Evolutionary conservation across 1,139 yeast species (phyloP).

Genomic region (Hemisphaericaspora lyxosophila): DNA sequence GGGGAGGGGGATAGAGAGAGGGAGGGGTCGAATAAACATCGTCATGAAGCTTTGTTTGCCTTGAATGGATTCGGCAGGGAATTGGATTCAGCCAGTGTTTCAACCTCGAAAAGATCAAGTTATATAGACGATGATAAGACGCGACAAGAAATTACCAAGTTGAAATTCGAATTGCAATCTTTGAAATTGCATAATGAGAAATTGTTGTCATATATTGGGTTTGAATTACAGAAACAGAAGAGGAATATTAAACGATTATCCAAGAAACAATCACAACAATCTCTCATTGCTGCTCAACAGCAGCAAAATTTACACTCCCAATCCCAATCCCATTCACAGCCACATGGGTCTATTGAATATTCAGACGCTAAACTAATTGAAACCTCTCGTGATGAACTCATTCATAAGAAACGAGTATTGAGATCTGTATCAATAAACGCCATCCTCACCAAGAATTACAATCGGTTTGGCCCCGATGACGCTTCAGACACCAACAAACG

Average conservation of each 20-base stretch:
- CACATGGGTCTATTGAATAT: constrained; percentile 42
- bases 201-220: constrained; percentile 56
- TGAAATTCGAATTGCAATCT: constrained; percentile 55
- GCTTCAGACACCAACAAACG: background rate
- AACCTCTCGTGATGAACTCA: constrained; percentile 40
- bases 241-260: constrained; percentile 42
- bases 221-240: constrained; percentile 52
- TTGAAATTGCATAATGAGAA: constrained; percentile 57
- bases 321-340: background rate
- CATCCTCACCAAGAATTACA: constrained; percentile 32
- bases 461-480: constrained; percentile 7
- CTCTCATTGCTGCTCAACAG: constrained; percentile 4
- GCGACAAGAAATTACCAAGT: constrained; percentile 51
- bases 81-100: constrained; percentile 9
- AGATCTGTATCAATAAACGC: constrained; percentile 48
- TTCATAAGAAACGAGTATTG: constrained; percentile 45
- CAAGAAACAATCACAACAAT: constrained; percentile 32
- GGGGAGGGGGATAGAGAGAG: constrained; percentile 8
- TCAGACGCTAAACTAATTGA: constrained; percentile 56
- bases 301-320: constrained; percentile 8
- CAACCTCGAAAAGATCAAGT: constrained; percentile 41
- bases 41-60: constrained; percentile 14
- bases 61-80: constrained; percentile 16
- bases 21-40: constrained; percentile 4
- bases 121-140: constrained; percentile 37